phyloP scores from a whole-genome alignment of 768 basidiomycete genomes.

The Hortiboletus campestris region DNA sequence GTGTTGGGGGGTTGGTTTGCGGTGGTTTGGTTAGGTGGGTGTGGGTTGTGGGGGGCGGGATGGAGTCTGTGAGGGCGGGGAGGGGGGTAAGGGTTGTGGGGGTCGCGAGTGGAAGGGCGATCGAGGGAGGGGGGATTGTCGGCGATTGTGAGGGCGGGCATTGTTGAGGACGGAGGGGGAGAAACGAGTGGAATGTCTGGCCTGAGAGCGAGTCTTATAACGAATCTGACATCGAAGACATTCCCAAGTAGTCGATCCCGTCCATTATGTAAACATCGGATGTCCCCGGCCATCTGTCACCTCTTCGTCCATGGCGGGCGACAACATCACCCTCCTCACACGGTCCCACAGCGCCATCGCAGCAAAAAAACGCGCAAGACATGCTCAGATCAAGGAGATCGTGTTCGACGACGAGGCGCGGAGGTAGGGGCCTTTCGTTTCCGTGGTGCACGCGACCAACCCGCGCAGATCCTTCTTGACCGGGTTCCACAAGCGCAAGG shows the following conservation, averaged over 20 bases:
- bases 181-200: constrained; percentile 22
- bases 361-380: constrained; percentile 63
- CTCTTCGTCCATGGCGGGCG: constrained; percentile 28
- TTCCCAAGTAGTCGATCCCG: constrained; percentile 28
- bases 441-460: constrained; percentile 16
- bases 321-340: constrained; percentile 58
- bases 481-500: constrained; percentile 90
- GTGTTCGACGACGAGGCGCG: constrained; percentile 86
- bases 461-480: constrained; percentile 78
- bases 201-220: constrained; percentile 37
- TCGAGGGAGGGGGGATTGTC: constrained; percentile 5
- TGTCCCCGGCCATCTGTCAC: constrained; percentile 4
- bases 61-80: constrained; percentile 18
- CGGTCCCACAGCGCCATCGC: constrained; percentile 61
- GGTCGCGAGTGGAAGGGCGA: constrained; percentile 2
- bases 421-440: constrained; percentile 43
- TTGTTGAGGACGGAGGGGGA: constrained; percentile 11
- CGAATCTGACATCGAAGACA: constrained; percentile 24
- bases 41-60: constrained; percentile 16
- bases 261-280: constrained; percentile 26
- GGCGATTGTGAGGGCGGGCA: constrained; percentile 31
- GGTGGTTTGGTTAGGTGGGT: too few relatives aligned
- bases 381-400: constrained; percentile 72
- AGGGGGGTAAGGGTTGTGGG: constrained; percentile 19
- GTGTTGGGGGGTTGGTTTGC: too few relatives aligned